Evolutionary conservation across 257 asterid species (phyloP).

Genomic region (Haberlea rhodopensis): DNA sequence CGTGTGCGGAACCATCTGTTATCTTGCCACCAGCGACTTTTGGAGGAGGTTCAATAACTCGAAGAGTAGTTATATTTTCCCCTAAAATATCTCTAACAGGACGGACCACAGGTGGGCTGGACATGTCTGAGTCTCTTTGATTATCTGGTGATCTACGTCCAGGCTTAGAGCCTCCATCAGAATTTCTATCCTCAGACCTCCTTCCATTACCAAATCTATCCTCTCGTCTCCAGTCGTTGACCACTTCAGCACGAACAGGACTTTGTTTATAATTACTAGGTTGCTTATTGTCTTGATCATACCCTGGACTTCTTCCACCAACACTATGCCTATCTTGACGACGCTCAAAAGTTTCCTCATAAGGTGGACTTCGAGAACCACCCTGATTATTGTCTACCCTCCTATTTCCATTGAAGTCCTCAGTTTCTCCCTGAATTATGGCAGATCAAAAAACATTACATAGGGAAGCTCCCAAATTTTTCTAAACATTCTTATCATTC

Average conservation of each 20-base stretch:
- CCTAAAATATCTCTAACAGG: conserved; percentile 98
- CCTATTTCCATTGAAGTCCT: conserved; percentile 54
- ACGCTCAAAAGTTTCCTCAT: conserved; percentile 62
- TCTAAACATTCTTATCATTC: too few species aligned
- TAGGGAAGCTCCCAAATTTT: background rate
- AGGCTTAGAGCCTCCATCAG: conserved; percentile 78
- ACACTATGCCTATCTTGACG: conserved; percentile 69
- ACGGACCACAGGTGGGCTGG: conserved; percentile 87
- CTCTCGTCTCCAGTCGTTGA: conserved; percentile 94
- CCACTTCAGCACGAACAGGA: conserved; percentile 70
- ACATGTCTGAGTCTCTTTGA: conserved; percentile 57
- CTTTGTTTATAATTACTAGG: conserved; percentile 55
- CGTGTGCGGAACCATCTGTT: conserved; percentile 46
- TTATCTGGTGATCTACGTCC: conserved; percentile 87
- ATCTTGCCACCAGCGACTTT: conserved; percentile 54
- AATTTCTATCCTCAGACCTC: conserved; percentile 67
- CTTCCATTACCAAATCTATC: conserved; percentile 96
- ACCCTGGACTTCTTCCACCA: conserved; percentile 93
- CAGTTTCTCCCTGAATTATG: conserved; percentile 71
- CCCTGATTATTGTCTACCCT: conserved; percentile 63
- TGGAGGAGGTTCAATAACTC: conserved; percentile 97
- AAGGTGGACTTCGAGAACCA: conserved; percentile 88
- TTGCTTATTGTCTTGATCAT: conserved; percentile 59
- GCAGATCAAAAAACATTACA: conserved; percentile 3
- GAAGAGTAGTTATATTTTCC: conserved; percentile 76